These are phyloP conservation scores for Collybiopsis confluens DNA, from an alignment of 768 basidiomycete genomes.

Conservation along the genomic window DNA sequence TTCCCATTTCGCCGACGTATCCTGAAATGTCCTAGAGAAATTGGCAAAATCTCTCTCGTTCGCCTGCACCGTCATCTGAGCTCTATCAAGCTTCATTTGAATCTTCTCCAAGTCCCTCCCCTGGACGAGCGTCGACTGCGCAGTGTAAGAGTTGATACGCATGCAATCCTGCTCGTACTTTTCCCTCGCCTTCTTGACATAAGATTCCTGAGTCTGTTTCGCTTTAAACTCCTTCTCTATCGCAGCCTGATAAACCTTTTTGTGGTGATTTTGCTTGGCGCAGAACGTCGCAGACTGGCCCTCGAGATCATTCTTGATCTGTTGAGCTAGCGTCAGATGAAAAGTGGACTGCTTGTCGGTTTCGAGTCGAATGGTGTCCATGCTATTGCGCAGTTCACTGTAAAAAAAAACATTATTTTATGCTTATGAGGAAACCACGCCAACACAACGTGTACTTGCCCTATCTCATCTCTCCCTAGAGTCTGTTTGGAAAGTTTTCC, in stretches of 20 bases:
- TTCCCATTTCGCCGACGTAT: constrained; percentile 86
- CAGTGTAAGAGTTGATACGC: constrained; percentile 90
- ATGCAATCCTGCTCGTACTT: constrained; percentile 93
- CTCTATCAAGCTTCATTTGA: constrained; percentile 79
- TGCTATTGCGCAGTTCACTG: constrained; percentile 77
- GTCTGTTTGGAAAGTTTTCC: constrained; percentile 70
- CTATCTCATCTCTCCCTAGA: constrained; percentile 89
- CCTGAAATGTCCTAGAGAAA: constrained; percentile 74
- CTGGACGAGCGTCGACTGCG: constrained; percentile 86
- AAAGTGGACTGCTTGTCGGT: constrained; percentile 76
- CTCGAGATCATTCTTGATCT: constrained; percentile 77
- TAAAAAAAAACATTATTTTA: too few relatives aligned
- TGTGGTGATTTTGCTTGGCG: constrained; percentile 62
- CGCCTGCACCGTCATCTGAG: constrained; percentile 83
- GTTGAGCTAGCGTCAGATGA: constrained; percentile 71
- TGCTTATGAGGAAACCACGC: neutral
- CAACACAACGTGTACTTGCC: constrained; percentile 48
- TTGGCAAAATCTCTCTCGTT: constrained; percentile 94
- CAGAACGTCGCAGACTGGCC: constrained; percentile 55
- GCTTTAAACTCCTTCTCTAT: constrained; percentile 91
- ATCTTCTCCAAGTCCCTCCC: constrained; percentile 93
- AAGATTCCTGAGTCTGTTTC: constrained; percentile 81
- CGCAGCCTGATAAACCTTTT: constrained; percentile 63
- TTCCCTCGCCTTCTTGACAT: constrained; percentile 86
- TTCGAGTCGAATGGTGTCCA: constrained; percentile 78